phyloP scores from a whole-genome alignment of 2,329 filamentous ascomycete species.

The Microsporum audouinii region DNA sequence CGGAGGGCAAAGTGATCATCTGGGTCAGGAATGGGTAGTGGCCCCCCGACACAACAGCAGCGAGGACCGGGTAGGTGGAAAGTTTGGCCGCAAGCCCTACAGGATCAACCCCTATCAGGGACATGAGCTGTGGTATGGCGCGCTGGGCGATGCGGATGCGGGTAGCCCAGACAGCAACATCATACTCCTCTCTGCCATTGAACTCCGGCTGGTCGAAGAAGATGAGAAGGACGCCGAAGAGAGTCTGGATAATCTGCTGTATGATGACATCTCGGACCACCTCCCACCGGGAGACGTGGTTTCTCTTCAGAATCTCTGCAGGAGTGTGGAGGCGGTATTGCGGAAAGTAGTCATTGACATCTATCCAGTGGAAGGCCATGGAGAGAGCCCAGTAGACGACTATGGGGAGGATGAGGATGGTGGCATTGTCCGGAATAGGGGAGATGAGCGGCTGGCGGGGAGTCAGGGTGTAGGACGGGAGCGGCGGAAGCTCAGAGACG shows the following conservation, averaged over 20 bases:
- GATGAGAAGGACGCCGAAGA: slow-evolving; percentile 55
- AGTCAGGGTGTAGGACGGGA: slow-evolving; percentile 67
- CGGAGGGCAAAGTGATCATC: slow-evolving; percentile 42
- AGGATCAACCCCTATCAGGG: slow-evolving; percentile 64
- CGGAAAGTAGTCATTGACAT: slow-evolving; percentile 73
- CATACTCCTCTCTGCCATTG: slow-evolving; percentile 68
- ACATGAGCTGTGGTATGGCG: slow-evolving; percentile 60
- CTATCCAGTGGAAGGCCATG: slow-evolving; percentile 74
- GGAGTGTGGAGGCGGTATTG: slow-evolving; percentile 92
- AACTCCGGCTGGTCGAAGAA: slow-evolving; percentile 63
- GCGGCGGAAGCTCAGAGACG: slow-evolving; percentile 57
- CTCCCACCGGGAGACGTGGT: slow-evolving; percentile 73
- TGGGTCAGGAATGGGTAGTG: slow-evolving; percentile 62
- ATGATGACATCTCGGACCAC: slow-evolving; percentile 83
- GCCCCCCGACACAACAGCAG: slow-evolving; percentile 66
- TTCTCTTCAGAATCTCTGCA: slow-evolving; percentile 75
- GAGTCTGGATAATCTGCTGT: slow-evolving; percentile 81
- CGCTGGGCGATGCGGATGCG: slow-evolving; percentile 68
- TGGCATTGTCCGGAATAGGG: slow-evolving; percentile 68
- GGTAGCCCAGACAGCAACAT: slow-evolving; percentile 81
- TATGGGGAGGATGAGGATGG: slow-evolving; percentile 65
- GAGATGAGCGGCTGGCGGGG: slow-evolving; percentile 61
- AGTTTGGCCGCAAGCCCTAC: slow-evolving; percentile 63
- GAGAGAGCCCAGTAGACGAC: slow-evolving; percentile 83
- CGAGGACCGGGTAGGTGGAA: slow-evolving; percentile 59